Conservation (phyloP, 768 basidiomycete genomes). For the Lentinula lateritia region DNA sequence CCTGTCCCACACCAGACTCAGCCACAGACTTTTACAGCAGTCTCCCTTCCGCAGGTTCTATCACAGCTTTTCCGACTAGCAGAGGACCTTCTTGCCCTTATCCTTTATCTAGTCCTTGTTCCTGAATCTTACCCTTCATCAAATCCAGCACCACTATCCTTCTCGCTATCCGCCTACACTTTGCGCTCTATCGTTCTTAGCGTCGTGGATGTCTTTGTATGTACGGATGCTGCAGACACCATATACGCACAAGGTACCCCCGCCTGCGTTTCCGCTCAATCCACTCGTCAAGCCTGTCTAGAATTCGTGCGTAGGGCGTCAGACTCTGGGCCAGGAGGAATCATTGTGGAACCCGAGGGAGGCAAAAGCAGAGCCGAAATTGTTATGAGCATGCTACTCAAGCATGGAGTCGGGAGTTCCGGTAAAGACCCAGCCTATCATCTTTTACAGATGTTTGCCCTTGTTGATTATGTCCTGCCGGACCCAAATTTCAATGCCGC, state of each 20-base stretch:
- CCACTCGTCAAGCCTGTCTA: constrained; percentile 45
- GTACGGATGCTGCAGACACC: constrained; percentile 39
- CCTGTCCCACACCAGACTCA: not conserved
- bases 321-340: constrained; percentile 28
- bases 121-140: not conserved
- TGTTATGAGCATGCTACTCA: constrained; percentile 53
- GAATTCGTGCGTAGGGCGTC: constrained; percentile 32
- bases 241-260: constrained; percentile 33
- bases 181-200: constrained; percentile 38
- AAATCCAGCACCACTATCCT: not conserved
- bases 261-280: constrained; percentile 35
- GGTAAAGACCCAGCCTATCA: constrained; percentile 54
- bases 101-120: constrained; percentile 22
- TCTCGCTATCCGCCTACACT: constrained; percentile 39
- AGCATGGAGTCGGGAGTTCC: constrained; percentile 31
- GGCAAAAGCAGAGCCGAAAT: constrained; percentile 38
- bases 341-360: constrained; percentile 23
- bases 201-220: constrained; percentile 51
- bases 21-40: not conserved
- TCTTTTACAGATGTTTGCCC: constrained; percentile 45
- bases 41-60: not conserved
- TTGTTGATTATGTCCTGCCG: constrained; percentile 58
- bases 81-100: constrained; percentile 47
- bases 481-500: constrained; percentile 9
- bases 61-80: constrained; percentile 42